Base-by-base conservation (phyloP, 768 basidiomycete genomes). In the Calvatia gigantea region DNA sequence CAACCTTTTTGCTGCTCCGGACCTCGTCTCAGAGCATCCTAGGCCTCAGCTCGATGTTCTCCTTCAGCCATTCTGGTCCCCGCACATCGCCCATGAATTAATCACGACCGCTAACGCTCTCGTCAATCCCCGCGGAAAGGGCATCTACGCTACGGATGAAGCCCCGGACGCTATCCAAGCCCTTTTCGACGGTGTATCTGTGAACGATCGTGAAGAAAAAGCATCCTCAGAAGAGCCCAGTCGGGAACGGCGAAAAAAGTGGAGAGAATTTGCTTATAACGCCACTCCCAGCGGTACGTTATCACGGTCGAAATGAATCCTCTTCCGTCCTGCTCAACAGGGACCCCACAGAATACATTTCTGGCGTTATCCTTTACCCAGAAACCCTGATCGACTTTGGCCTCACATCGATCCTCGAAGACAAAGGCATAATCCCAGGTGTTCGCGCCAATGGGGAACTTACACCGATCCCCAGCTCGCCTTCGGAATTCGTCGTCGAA, bases 81-180 rank as follows among this genome's bases (percentile, higher is more conserved):
- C 70, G 9, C 66, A 68, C 33, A 70, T 75, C 23, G 75, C 77
- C 3, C 63, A 70, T 42, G 71, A 75, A 56, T 65, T 82, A 54
- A 76, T 80, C 42, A 64, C 65, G 11, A 75, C 72, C 2, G 79
- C 80, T 7, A 65, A 69, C 19, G 72, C 74, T 6, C 63, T 81
- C 23, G 79, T 82, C 2, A 66, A 75, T 60, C 75, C 77, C 25
- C 72, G 71, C 15, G 79, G 78, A 29, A 79, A 74, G 64, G 80
- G 79, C 4, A 75, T 81, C 28, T 81, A 81, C 51, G 80, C 80
- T 9, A 81, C 80, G 7, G 80, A 82, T 58, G 79, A 82, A 59
- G 69, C 75, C 15, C 73, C 76, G n/a, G 70, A 76, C 21, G 72
- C 62, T 9, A 75, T 79, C 38, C 71, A 70, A 31, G 69, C 66